Conservation (phyloP, 805 yeast genomes). For the Pichia sporocuriosa region DNA sequence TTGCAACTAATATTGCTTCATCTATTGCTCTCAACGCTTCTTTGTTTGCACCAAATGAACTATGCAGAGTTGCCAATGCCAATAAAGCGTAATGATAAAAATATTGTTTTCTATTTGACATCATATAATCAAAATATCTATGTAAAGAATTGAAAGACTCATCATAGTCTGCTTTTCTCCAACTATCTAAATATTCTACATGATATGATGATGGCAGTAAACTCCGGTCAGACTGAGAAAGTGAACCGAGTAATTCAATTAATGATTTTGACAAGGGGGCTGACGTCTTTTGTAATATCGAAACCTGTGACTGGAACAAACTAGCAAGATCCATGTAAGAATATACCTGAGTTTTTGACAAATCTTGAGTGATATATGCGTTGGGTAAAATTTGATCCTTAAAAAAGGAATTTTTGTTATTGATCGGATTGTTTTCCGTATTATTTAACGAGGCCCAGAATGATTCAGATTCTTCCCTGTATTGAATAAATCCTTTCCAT, state of each 20-base stretch:
- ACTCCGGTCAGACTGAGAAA: conserved; percentile 42
- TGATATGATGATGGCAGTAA: conserved; percentile 44
- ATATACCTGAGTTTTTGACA: conserved; percentile 1
- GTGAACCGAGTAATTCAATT: conserved; percentile 34
- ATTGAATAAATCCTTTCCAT: conserved; percentile 36
- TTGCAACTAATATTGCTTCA: conserved; percentile 81
- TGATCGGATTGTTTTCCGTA: conserved; percentile 8
- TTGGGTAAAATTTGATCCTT: conserved; percentile 8
- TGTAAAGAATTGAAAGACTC: conserved; percentile 52
- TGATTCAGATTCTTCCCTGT: conserved; percentile 26
- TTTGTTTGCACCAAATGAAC: conserved; percentile 55
- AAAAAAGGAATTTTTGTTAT: background rate
- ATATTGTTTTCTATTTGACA: conserved; percentile 54
- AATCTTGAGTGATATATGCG: background rate
- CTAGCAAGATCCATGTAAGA: conserved; percentile 47
- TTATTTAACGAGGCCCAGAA: conserved; percentile 15
- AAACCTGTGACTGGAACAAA: conserved; percentile 47
- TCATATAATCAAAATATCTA: conserved; percentile 66
- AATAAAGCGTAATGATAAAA: conserved; percentile 74
- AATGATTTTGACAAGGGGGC: conserved; percentile 42
- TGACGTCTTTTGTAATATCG: conserved; percentile 45
- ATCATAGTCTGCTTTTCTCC: conserved; percentile 55
- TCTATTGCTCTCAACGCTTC: conserved; percentile 75
- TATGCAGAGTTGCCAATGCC: conserved; percentile 65
- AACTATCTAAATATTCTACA: conserved; percentile 52